Evolutionary conservation across 1,284 basidiomycete species (phyloP), one percentile per base, ranked within the genome.

Genomic region (Blastosporella zonata): DNA sequence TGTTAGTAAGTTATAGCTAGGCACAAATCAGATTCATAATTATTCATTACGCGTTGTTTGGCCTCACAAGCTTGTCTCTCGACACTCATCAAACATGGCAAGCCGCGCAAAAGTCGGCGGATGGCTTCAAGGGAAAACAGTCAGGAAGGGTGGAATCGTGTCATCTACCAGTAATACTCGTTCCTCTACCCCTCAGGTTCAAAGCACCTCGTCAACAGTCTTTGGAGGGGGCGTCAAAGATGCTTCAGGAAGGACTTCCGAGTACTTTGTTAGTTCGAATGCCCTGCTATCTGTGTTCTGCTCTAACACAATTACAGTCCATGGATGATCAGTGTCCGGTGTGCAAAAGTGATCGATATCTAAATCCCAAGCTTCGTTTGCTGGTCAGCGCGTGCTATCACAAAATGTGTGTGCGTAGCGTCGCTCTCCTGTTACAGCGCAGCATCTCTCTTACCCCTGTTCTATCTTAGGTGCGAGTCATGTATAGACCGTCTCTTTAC

Each of bases 401-500:
- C 73, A 97, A 97, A 78, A 96, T 98, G 95, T 93, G 57, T 52
- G 79, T 62, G 38, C 37, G 39, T 35, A 39, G 34, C 15, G 40
- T 31, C 48, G 25, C 27, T 12, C 35, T 18, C 17, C 27, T 52
- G 25, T n/a, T 31, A 21, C 22, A 27, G 2, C 7, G 6, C 9
- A 36, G 10, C 17, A 39, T 3, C 27, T 7, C 18, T 33, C 23
- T 31, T 21, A 43, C 27, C 46, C n/a, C 58, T 31, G 25, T 15
- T 33, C 37, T 33, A 9, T 59, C 15, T 27, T 25, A 95, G 93
- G 90, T 97, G 94, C 69, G 94, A 97, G 73, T 92, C 90, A 1
- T 99, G 97, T 67, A 97, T 99, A 62, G 97, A 99, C 67, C 83
- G 95, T 6, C 69, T 99, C 39, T 99, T 97, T 67, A 95, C 93